A percentile compares a stretch with the other conserved stretches of the same genome.
Evolutionary conservation across 2,329 filamentous ascomycete species (phyloP).

Genomic region (Fonsecaea multimorphosa): DNA sequence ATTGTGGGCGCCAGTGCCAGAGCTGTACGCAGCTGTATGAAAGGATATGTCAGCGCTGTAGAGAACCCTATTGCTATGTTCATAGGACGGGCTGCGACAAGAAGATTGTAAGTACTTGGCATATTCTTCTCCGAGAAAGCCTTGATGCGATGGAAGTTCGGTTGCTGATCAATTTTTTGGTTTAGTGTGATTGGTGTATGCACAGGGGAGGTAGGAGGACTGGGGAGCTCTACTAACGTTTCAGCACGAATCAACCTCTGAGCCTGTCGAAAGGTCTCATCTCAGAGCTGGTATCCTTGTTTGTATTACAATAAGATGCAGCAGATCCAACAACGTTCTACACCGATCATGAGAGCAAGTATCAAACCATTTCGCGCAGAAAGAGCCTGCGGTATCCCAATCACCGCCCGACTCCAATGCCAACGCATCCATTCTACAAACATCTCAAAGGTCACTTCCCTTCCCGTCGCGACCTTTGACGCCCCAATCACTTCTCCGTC

Average conservation of each 20-base stretch:
- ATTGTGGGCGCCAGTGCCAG: constrained; percentile 76
- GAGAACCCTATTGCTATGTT: constrained; percentile 79
- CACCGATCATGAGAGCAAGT: too few species aligned
- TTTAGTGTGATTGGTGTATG: constrained; percentile 39
- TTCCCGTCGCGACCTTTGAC: too few species aligned
- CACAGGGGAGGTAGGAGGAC: constrained; percentile 34
- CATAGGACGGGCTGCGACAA: constrained; percentile 82
- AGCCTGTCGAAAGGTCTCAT: too few species aligned
- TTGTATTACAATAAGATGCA: too few species aligned
- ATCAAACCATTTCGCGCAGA: too few species aligned
- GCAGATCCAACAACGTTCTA: too few species aligned
- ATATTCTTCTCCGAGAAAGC: neutral
- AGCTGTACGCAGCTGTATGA: constrained; percentile 76
- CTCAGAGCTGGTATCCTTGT: too few species aligned
- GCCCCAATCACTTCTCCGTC: too few species aligned
- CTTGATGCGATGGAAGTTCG: neutral
- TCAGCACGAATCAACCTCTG: neutral
- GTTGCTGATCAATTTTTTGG: constrained; percentile 12
- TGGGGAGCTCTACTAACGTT: constrained; percentile 31
- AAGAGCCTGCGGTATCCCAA: too few species aligned
- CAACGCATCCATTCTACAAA: too few species aligned
- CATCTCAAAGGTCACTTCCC: too few species aligned
- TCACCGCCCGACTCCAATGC: too few species aligned
- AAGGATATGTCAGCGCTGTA: constrained; percentile 72
- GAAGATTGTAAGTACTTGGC: constrained; percentile 53